Conservation (phyloP, 768 basidiomycete genomes). For the Pholiota conissans region DNA sequence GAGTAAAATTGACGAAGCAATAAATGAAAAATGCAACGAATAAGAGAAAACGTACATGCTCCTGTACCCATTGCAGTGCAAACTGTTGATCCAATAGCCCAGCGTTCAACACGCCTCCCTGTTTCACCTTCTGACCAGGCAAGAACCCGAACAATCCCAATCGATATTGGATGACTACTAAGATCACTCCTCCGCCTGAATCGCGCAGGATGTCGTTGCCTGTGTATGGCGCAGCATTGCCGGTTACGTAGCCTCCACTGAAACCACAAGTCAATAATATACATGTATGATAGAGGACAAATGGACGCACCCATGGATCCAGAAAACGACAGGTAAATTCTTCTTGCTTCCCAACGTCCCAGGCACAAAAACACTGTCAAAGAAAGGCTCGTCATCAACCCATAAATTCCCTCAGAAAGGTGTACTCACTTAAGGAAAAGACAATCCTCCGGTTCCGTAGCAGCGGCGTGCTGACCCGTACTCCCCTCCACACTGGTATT, state of each 20-base stretch:
- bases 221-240: constrained; percentile 25
- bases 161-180: constrained; percentile 42
- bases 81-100: constrained; percentile 48
- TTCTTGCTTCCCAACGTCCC: constrained; percentile 24
- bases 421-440: constrained; percentile 37
- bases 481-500: constrained; percentile 2
- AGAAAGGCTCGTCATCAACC: background rate
- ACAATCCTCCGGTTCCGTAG: constrained; percentile 35
- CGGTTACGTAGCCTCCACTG: constrained; percentile 33
- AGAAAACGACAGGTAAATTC: constrained; percentile 39
- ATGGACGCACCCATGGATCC: constrained; percentile 40
- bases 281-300: background rate
- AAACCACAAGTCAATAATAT: background rate
- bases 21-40: too few species aligned
- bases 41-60: constrained; percentile 25
- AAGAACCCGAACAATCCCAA: constrained; percentile 47
- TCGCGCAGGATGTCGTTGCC: constrained; percentile 38
- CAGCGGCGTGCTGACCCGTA: too few species aligned
- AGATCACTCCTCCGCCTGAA: constrained; percentile 32
- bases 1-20: background rate
- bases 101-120: constrained; percentile 43
- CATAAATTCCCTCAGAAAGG: too few species aligned
- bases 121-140: constrained; percentile 39
- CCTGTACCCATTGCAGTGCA: constrained; percentile 42
- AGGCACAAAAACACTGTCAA: constrained; percentile 37